Percentiles rank a stretch among this genome's conserved stretches.
Conservation (phyloP, 208 protist genomes). For the Leishmania mexicana region DNA sequence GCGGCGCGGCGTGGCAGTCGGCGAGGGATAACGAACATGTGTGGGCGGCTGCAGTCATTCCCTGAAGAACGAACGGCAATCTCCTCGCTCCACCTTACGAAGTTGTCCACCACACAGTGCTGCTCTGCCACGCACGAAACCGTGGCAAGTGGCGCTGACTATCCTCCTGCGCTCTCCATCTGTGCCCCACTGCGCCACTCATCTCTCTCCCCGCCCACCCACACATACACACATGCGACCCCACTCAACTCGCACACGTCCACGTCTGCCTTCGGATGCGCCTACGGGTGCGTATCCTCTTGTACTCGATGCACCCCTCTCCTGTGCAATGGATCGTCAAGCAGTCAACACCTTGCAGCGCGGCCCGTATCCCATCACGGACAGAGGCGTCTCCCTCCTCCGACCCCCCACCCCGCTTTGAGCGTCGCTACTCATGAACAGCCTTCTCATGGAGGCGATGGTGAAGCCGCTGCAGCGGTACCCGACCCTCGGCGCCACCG, state of each 20-base stretch:
- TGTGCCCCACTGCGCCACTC: too few relatives aligned
- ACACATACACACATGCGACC: too few relatives aligned
- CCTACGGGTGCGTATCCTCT: neutral
- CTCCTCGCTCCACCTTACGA: too few relatives aligned
- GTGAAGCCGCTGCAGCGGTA: slow-evolving; percentile 55
- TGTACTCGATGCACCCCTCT: neutral
- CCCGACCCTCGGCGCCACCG: slow-evolving; percentile 45
- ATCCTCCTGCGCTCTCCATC: too few relatives aligned
- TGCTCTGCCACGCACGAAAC: too few relatives aligned
- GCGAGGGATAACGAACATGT: too few relatives aligned
- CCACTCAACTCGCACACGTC: neutral
- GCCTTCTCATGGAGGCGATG: slow-evolving; percentile 42
- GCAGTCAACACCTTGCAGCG: neutral
- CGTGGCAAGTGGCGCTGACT: too few relatives aligned
- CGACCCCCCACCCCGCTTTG: neutral
- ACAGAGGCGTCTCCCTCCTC: neutral
- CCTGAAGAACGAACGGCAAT: too few relatives aligned
- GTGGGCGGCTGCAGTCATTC: too few relatives aligned
- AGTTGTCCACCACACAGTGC: too few relatives aligned
- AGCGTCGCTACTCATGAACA: slow-evolving; percentile 34
- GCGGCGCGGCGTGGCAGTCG: too few relatives aligned
- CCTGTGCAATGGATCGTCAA: neutral
- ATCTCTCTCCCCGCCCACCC: neutral
- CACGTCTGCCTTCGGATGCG: neutral
- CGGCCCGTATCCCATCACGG: neutral